Base-by-base conservation (phyloP, 2,329 filamentous ascomycete genomes). In the Emydomyces testavorans region DNA sequence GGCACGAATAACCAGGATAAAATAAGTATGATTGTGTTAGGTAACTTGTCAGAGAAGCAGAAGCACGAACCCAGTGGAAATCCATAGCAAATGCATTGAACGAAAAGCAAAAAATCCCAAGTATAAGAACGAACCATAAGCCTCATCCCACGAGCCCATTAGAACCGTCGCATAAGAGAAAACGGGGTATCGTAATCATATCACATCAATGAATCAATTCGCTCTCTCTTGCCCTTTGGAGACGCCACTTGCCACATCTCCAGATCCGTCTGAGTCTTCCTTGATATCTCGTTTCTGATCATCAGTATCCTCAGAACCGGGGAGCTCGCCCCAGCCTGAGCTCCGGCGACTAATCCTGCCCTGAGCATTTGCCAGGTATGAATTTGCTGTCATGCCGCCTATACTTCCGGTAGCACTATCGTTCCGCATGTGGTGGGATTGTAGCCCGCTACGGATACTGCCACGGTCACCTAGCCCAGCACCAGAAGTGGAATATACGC, bases 401-500 rank as follows among this genome's bases (percentile, higher is more conserved):
- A 88, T 81, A 63, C 84, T 90, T 21, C 85, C 83, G 52, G 74
- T 83, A 47, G 90, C 78, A 65, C 88, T 94, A 62, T 94, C 87
- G 42, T 85, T 82, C 52, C 86, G 76, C 1, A 77, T 79, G 62
- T 94, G 89, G 0, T 85, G 52, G 10, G 53, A 53, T 10, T 52
- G 48, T 13, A 49, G 32, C 7, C 85, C 86, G 62, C 86, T 94
- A 46, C 85, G 77, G 24, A 93, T 71, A 59, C 87, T 94, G 7
- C 80, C 79, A 41, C 89, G 76, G 59, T 94, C 89, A 50, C 82
- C 83, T 5, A 77, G 71, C 6, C 85, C 65, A 10, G 78, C 76
- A 4, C 49, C 51, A 7, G 50, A 43, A 26, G 43, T 35, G 0
- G 84, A 88, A 67, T 94, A 94, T 45, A 95, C 66, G 55, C 77